These are phyloP conservation scores for Cordyceps javanica DNA, from an alignment of 2,329 filamentous ascomycete species.

Conservation along the genomic window DNA sequence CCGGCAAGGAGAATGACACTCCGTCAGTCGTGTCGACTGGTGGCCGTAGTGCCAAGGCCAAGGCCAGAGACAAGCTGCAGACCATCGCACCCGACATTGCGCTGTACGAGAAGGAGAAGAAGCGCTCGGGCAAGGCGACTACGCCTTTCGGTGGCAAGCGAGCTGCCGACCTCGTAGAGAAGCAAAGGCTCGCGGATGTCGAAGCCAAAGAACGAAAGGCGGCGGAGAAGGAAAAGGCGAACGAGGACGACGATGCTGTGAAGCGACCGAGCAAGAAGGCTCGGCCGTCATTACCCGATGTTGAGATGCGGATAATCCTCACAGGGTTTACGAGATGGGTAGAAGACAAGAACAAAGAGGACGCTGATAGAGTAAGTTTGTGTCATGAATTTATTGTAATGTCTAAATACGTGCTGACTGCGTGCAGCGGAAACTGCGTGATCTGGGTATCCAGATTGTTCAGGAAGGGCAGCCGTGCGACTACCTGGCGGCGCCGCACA, in stretches of 20 bases:
- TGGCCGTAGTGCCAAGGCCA: conserved; percentile 81
- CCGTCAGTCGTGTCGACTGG: conserved; percentile 61
- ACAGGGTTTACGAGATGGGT: conserved; percentile 84
- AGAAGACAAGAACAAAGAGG: conserved; percentile 64
- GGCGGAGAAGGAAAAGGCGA: conserved; percentile 26
- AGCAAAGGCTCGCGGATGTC: conserved; percentile 24
- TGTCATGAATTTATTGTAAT: conserved; percentile 6
- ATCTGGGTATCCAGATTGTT: conserved; percentile 75
- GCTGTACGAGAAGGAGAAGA: conserved; percentile 89
- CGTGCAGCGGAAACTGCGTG: conserved; percentile 67
- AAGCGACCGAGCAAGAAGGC: conserved; percentile 54
- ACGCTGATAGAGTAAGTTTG: conserved; percentile 68
- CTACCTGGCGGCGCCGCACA: conserved; percentile 78
- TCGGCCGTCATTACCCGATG: conserved; percentile 53
- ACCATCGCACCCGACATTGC: conserved; percentile 77
- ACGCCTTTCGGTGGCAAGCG: conserved; percentile 57
- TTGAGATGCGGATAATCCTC: conserved; percentile 70
- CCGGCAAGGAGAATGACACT: conserved; percentile 77
- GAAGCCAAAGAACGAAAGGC: conserved; percentile 36
- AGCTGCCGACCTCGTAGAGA: conserved; percentile 53
- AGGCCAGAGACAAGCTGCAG: conserved; percentile 71
- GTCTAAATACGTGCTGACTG: conserved; percentile 20
- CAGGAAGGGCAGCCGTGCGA: conserved; percentile 71
- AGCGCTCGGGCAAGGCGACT: conserved; percentile 52
- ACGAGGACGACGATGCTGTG: conserved; percentile 36